A percentile compares a stretch with the other conserved stretches of the same genome.
phyloP scores from a whole-genome alignment of 140 eudicot species.

The Erigeron philadelphicus region DNA sequence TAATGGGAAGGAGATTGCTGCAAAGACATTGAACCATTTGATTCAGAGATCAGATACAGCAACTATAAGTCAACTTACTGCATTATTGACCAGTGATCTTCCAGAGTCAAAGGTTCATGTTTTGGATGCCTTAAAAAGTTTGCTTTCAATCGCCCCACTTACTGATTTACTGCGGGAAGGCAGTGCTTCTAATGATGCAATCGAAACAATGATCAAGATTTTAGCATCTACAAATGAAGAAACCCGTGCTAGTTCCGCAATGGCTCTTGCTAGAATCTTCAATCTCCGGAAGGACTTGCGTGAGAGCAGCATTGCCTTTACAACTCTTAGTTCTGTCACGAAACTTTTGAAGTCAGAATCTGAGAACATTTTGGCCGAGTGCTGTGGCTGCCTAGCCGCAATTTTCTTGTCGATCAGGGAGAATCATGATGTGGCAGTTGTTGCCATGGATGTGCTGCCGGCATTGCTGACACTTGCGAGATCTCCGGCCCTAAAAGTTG shows the following conservation, averaged over 20 bases:
- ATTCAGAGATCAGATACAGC: conserved; percentile 97
- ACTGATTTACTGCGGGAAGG: conserved; percentile 84
- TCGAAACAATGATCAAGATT: conserved; percentile 77
- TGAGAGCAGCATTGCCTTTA: conserved; percentile 74
- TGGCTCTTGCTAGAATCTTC: conserved; percentile 85
- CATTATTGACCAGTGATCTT: conserved; percentile 86
- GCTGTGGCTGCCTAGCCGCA: conserved; percentile 79
- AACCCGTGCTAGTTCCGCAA: conserved; percentile 82
- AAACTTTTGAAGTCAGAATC: conserved; percentile 73
- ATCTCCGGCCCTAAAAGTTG: conserved; percentile 69
- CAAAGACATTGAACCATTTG: conserved; percentile 87
- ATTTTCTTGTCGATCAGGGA: conserved; percentile 77
- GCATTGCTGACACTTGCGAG: conserved; percentile 54
- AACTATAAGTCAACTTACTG: conserved; percentile 93
- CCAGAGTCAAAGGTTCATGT: conserved; percentile 95
- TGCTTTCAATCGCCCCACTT: conserved; percentile 83
- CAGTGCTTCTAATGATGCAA: conserved; percentile 96
- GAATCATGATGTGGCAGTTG: conserved; percentile 66
- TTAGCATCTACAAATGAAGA: conserved; percentile 67
- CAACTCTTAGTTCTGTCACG: conserved; percentile 55
- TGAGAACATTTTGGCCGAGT: conserved; percentile 63
- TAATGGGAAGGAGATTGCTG: conserved; percentile 91
- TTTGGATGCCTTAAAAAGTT: conserved; percentile 87
- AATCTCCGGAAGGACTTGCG: conserved; percentile 87
- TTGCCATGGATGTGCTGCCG: conserved; percentile 72